A percentile compares a stretch with the other conserved stretches of the same genome.
These are phyloP conservation scores for Macrolepiota dolichaula DNA, from an alignment of 768 basidiomycete genomes.

Conservation along the genomic window DNA sequence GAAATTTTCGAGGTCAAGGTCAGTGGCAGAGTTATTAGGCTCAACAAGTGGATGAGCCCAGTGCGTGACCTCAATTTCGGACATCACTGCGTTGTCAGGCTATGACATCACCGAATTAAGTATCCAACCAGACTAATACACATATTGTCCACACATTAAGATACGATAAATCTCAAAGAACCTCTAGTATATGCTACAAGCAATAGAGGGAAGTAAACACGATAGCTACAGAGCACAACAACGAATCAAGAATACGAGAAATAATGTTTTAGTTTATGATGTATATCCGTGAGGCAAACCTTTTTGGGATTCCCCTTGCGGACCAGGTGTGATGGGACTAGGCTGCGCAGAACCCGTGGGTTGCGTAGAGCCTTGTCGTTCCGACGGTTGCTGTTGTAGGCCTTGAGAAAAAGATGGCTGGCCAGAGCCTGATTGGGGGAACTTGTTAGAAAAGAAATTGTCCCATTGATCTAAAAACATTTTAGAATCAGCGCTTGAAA, in stretches of 20 bases:
- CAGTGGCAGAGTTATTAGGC: background rate
- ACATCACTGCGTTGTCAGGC: background rate
- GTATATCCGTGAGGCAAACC: background rate
- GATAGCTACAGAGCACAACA: constrained; percentile 3
- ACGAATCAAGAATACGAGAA: background rate
- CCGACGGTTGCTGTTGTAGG: constrained; percentile 21
- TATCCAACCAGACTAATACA: constrained; percentile 9
- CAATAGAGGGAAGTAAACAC: background rate
- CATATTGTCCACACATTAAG: constrained; percentile 3
- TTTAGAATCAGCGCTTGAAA: constrained; percentile 3
- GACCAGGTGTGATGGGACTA: background rate
- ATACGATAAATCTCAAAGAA: background rate
- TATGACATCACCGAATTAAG: constrained; percentile 8
- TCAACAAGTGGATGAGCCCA: background rate
- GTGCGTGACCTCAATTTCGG: background rate
- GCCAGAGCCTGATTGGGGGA: constrained; percentile 24
- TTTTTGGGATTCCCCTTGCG: background rate
- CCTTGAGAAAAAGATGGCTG: background rate
- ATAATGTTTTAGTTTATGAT: background rate
- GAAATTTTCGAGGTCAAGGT: background rate
- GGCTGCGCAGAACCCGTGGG: constrained; percentile 1
- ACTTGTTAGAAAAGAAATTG: constrained; percentile 66
- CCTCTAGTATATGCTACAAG: constrained; percentile 10
- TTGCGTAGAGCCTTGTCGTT: constrained; percentile 13
- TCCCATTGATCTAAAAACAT: constrained; percentile 71